Conservation (phyloP, 768 basidiomycete species). For the Boletus speciosus region DNA sequence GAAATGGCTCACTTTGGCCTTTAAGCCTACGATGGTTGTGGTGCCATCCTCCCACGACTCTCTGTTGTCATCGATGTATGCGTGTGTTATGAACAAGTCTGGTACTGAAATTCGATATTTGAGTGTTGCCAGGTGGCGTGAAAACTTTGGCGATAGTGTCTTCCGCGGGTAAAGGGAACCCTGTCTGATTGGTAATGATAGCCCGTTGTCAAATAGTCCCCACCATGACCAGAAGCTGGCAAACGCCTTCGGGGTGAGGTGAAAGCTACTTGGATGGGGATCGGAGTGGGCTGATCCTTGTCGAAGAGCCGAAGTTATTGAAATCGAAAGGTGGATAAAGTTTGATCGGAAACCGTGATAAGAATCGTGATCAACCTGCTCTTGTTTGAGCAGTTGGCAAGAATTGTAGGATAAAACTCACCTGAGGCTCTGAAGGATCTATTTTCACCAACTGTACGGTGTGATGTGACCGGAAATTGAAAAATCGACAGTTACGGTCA, state of each 20-base stretch:
- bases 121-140: slow-evolving; percentile 83
- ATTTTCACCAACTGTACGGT: slow-evolving; percentile 60
- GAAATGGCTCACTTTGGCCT: slow-evolving; percentile 75
- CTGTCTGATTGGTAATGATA: slow-evolving; percentile 84
- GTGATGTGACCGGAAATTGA: slow-evolving; percentile 80
- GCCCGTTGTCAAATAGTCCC: slow-evolving; percentile 71
- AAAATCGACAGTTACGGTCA: slow-evolving; percentile 75
- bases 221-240: slow-evolving; percentile 94
- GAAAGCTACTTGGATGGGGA: slow-evolving; percentile 60
- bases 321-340: slow-evolving; percentile 89
- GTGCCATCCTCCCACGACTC: slow-evolving; percentile 81
- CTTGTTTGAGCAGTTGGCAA: background rate
- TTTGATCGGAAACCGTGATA: slow-evolving; percentile 89
- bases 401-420: slow-evolving; percentile 23
- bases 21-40: slow-evolving; percentile 79
- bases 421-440: slow-evolving; percentile 43
- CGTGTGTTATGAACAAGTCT: slow-evolving; percentile 81
- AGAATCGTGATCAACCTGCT: slow-evolving; percentile 59
- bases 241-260: slow-evolving; percentile 82
- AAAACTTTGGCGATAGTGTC: slow-evolving; percentile 79
- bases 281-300: slow-evolving; percentile 18
- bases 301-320: slow-evolving; percentile 64
- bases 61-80: slow-evolving; percentile 76
- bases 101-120: slow-evolving; percentile 82
- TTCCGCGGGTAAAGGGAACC: slow-evolving; percentile 76